These are phyloP conservation scores for Lunularia cruciata DNA, from an alignment of 225 moss, liverwort and hornwort species.

Conservation along the genomic window DNA sequence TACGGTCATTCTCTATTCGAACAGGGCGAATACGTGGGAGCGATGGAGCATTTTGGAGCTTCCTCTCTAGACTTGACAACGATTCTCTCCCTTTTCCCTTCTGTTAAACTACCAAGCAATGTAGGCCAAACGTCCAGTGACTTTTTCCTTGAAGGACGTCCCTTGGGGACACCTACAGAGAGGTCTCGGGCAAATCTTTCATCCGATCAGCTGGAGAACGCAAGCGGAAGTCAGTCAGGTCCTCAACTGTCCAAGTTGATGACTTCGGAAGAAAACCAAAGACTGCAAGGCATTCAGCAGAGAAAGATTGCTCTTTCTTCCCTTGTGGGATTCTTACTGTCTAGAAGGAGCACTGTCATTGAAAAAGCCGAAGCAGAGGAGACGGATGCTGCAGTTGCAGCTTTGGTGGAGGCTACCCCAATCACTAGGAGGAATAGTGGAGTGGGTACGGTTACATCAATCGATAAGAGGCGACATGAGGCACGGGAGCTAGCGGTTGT, in stretches of 20 bases:
- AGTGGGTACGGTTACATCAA: conserved; percentile 51
- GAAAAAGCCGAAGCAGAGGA: conserved; percentile 91
- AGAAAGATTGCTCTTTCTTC: conserved; percentile 73
- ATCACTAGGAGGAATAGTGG: conserved; percentile 46
- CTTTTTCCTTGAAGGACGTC: conserved; percentile 6
- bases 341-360: conserved; percentile 68
- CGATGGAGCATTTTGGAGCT: conserved; percentile 93
- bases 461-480: conserved; percentile 38
- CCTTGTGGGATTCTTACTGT: conserved; percentile 63
- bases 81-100: conserved; percentile 77
- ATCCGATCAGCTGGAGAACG: conserved; percentile 27
- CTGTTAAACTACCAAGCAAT: conserved; percentile 64
- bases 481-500: conserved; percentile 77
- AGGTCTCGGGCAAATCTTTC: conserved; percentile 4
- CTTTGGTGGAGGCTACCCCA: conserved; percentile 67
- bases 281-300: conserved; percentile 52
- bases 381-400: conserved; percentile 94
- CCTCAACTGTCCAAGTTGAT: not conserved
- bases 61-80: conserved; percentile 88
- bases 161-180: conserved; percentile 17
- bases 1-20: conserved; percentile 89
- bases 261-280: conserved; percentile 20
- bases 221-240: conserved; percentile 9
- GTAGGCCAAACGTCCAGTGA: conserved; percentile 14
- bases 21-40: conserved; percentile 68